Evolutionary conservation across 305 asterid genomes (phyloP), one percentile per base, ranked within the genome.

Genomic region (Fraxinus sp.): DNA sequence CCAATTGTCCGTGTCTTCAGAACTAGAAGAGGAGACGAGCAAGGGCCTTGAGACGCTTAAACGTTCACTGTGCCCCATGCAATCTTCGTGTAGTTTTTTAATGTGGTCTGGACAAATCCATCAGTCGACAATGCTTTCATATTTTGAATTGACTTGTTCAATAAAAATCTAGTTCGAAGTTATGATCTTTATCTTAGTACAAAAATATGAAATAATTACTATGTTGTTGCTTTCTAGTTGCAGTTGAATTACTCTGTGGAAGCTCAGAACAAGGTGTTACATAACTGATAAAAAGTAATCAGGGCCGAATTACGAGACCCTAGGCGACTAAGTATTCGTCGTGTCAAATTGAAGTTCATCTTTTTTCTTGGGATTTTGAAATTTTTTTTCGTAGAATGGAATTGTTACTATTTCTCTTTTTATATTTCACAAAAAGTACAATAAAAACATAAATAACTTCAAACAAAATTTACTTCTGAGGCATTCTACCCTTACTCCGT

Each of bases 61-160:
- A 81, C 66, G 82, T 66, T 28, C 82, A 37, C 55, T 68, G 76
- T 20, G 16, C 57, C 57, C 20, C 80, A 49, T 84, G 80, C 84
- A 79, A 86, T 78, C 87, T 85, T 83, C 39, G 9, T 70, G 41
- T 76, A 70, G 79, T 76, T 76, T n/a, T 55, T 57, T 49, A 81
- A 78, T 83, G 71, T 85, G n/a, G 82, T 70, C 79, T 24, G 81
- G 81, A 77, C 79, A 0, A 76, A 62, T 62, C 32, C 72, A 62
- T 62, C 72, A 20, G 72, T 62, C 72, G 72, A 22, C 72, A 62
- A 62, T 62, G 33, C 33, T 62, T 62, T 62, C 5, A 2, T 9
- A 20, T 22, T 22, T 62, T 20, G 16, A 62, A 20, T 62, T 24
- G 32, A 57, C 66, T 57, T 57, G 11, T 57, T 18, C 1, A 18